Percentiles rank a stretch among this genome's conserved stretches.
phyloP scores from a whole-genome alignment of 148 eudicot species.

The Selenicereus undatus region DNA sequence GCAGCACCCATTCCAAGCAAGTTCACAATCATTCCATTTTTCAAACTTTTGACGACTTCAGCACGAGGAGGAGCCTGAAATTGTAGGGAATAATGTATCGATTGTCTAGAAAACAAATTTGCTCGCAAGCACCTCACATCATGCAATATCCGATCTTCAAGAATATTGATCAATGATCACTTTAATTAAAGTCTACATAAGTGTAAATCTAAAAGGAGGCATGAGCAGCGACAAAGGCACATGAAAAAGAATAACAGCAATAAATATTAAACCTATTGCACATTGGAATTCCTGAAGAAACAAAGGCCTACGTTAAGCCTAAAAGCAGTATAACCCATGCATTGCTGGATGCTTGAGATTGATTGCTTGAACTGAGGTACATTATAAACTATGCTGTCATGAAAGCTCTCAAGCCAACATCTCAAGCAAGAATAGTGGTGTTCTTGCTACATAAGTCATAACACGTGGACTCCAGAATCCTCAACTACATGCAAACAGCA shows the following conservation, averaged over 20 bases:
- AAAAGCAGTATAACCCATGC: background rate
- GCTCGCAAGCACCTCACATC: background rate
- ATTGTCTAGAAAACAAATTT: background rate
- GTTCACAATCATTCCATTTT: slow-evolving; percentile 64
- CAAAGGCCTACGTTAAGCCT: background rate
- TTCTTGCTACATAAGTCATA: background rate
- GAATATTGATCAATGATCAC: background rate
- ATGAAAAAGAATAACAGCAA: background rate
- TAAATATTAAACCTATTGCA: background rate
- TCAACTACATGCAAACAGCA: background rate
- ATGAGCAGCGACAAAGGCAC: background rate
- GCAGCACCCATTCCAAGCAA: slow-evolving; percentile 92
- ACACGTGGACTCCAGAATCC: background rate
- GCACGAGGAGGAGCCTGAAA: slow-evolving; percentile 97
- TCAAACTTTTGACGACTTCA: slow-evolving; percentile 77
- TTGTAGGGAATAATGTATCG: background rate
- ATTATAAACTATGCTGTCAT: too few relatives aligned
- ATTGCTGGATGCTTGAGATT: background rate
- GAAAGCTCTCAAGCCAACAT: background rate
- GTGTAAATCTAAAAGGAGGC: background rate
- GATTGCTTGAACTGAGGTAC: too few relatives aligned
- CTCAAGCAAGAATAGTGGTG: background rate
- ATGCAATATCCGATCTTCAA: background rate
- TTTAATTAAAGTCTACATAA: background rate
- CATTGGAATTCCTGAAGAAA: background rate